Percentiles rank a stretch among this genome's conserved stretches.
Conservation (phyloP, 2,329 filamentous ascomycete genomes). For the Pleomassaria siparia region DNA sequence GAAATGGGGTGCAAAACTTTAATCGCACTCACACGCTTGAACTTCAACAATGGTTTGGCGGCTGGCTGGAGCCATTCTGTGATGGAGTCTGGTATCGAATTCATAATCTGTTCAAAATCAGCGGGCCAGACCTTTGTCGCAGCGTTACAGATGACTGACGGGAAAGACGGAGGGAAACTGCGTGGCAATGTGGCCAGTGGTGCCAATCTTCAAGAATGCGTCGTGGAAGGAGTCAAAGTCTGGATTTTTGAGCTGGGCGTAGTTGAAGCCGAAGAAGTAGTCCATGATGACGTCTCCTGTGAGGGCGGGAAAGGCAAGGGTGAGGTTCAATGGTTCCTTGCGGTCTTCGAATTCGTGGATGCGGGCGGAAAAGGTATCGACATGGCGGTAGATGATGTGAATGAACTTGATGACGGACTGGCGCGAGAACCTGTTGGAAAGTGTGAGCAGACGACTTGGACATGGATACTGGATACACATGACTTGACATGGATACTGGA, state of each 20-base stretch:
- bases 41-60: constrained; percentile 32
- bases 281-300: constrained; percentile 51
- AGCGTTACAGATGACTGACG: constrained; percentile 19
- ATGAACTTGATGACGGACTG: constrained; percentile 38
- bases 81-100: constrained; percentile 32
- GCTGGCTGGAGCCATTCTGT: constrained; percentile 35
- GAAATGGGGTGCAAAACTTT: background rate
- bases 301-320: constrained; percentile 42
- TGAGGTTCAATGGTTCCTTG: constrained; percentile 34
- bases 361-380: constrained; percentile 31
- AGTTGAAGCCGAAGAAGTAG: constrained; percentile 44
- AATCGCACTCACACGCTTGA: constrained; percentile 25
- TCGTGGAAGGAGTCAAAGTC: constrained; percentile 40
- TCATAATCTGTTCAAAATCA: constrained; percentile 27
- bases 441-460: constrained; percentile 6
- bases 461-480: constrained; percentile 12
- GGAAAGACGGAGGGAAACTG: constrained; percentile 36
- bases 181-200: constrained; percentile 34
- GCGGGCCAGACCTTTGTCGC: background rate
- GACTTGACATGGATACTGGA: no score
- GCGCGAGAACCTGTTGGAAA: constrained; percentile 36
- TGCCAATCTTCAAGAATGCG: constrained; percentile 35
- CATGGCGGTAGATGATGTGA: constrained; percentile 40
- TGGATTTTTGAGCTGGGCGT: constrained; percentile 33
- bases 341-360: constrained; percentile 33